A percentile compares a stretch with the other conserved stretches of the same genome.
phyloP scores from a whole-genome alignment of 2,329 filamentous ascomycete species.

The Rutstroemia sydowiana region DNA sequence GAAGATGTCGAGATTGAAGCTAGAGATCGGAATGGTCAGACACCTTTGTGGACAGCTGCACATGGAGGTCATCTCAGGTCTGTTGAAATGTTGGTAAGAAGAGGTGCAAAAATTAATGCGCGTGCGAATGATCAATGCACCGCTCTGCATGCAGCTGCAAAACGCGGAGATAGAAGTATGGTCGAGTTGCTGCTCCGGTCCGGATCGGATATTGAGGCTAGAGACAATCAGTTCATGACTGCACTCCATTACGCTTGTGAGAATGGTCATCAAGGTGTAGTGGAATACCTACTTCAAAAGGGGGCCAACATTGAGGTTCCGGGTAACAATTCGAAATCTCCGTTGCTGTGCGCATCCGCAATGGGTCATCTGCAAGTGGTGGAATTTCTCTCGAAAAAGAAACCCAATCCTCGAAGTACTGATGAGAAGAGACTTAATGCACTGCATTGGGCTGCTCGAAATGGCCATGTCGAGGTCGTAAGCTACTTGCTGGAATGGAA shows the following conservation, averaged over 20 bases:
- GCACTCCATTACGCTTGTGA: constrained; percentile 9
- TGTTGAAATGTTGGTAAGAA: constrained; percentile 9
- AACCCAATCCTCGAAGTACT: background rate
- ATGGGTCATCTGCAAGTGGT: constrained; percentile 2
- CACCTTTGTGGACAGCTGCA: constrained; percentile 9
- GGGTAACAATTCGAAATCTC: constrained; percentile 5
- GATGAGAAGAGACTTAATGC: background rate
- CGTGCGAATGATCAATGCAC: constrained; percentile 10
- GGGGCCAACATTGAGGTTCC: constrained; percentile 5
- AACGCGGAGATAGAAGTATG: constrained; percentile 7
- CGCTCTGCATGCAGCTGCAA: constrained; percentile 8
- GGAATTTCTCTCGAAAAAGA: constrained; percentile 6
- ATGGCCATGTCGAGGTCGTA: constrained; percentile 3
- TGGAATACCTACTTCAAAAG: constrained; percentile 7
- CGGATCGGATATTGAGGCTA: constrained; percentile 7
- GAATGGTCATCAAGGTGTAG: background rate
- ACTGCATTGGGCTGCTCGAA: background rate
- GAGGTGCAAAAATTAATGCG: constrained; percentile 8
- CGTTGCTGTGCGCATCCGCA: constrained; percentile 7
- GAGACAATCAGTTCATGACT: constrained; percentile 9
- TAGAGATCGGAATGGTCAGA: background rate
- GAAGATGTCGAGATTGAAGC: constrained; percentile 5
- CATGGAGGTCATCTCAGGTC: constrained; percentile 7
- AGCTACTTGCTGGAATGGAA: constrained; percentile 1
- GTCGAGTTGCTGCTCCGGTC: constrained; percentile 6